Base-by-base conservation (phyloP, 192 early-diverging fungal species). In the Chytriomyces sp. region DNA sequence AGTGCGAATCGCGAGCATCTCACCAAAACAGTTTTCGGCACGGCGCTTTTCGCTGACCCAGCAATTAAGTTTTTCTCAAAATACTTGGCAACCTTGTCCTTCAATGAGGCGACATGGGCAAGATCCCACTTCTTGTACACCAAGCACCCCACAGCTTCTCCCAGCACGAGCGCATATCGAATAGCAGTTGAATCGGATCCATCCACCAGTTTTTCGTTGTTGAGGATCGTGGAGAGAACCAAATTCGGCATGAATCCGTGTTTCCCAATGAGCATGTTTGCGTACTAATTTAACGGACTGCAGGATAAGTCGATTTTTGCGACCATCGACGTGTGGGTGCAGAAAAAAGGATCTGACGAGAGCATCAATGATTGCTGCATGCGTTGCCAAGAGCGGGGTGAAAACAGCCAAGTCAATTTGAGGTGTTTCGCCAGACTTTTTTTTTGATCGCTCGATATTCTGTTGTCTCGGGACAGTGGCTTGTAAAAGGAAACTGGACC, bases 61-160 rank as follows among this genome's bases (percentile, higher is more conserved):
- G 45, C 72, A 7, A 80, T 1, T 0, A 92, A 68, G 48, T 80
- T 82, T 65, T 86, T 86, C 48, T 90, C 66, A 69, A 87, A 91
- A 67, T 84, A 92, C 61, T 89, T 85, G n/a, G 83, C 80, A 49
- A 91, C 83, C 3, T 83, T 76, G 7, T 83, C 78, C 72, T 86
- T 87, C 45, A 61, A 69, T 63, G 77, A 63, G 9, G 80, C 81
- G 28, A 91, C 48, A 7, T 7, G 45, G 9, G 6, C 49, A 45
- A 45, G 16, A 63, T 75, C 49, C 66, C 72, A 80, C 10, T 50
- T 53, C 24, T 74, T 80, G 50, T 69, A 67, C 1, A 50, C 57
- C 8, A 59, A 20, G 45, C 49, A 64, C 28, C 24, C 59, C 13
- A 69, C 53, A 16, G 72, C 79, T 10, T n/a, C 6, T 9, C 72